These are phyloP conservation scores for Myxozyma neglecta DNA, from an alignment of 805 yeast species.

Conservation along the genomic window DNA sequence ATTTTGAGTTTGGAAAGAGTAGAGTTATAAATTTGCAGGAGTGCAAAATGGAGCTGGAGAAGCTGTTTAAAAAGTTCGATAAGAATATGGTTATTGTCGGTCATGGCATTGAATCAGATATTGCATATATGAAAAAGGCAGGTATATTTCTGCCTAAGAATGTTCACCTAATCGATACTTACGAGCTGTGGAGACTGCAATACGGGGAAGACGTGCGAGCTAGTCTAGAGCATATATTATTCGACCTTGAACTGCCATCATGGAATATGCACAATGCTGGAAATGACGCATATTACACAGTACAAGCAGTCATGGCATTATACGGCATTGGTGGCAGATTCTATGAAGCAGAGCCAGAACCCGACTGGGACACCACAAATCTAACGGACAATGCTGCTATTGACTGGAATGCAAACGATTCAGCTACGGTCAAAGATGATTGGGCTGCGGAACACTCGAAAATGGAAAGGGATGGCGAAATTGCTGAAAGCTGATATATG, in stretches of 20 bases:
- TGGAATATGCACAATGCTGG: conserved; percentile 31
- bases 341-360: not conserved
- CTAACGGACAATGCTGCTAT: too few species aligned
- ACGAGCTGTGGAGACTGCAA: conserved; percentile 7
- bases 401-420: too few species aligned
- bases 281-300: conserved; percentile 28
- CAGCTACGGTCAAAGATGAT: too few species aligned
- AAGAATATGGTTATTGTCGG: conserved; percentile 16
- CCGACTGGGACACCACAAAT: not conserved
- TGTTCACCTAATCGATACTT: conserved; percentile 1
- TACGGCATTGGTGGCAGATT: not conserved
- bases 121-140: conserved; percentile 2
- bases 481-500: too few species aligned
- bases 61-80: not conserved
- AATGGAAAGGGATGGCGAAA: too few species aligned
- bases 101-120: conserved; percentile 18
- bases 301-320: conserved; percentile 18
- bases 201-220: conserved; percentile 7
- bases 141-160: conserved; percentile 4
- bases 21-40: not conserved
- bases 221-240: not conserved
- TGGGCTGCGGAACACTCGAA: too few species aligned
- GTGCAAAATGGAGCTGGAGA: not conserved
- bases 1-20: conserved; percentile 20
- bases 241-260: not conserved